Base-by-base conservation (phyloP, 2,329 filamentous ascomycete species). In the Acephala macrosclerotiorum region DNA sequence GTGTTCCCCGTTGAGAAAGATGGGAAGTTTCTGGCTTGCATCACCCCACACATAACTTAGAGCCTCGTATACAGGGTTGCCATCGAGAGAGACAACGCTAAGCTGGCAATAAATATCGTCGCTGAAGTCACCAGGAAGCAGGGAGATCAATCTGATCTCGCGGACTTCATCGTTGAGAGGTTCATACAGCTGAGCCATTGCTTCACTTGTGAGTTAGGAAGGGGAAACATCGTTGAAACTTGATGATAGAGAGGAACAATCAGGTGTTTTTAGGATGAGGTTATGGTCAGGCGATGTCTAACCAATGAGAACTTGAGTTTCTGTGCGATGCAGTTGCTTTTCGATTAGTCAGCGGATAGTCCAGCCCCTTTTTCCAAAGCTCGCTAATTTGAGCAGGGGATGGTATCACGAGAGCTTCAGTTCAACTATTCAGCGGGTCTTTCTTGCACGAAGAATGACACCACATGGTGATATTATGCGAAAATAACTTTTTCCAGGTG, bases 11-110 rank as follows among this genome's bases (percentile, higher is more conserved):
- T 51, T 51, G 5, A 51, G 3, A 3, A 22, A 3, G 5, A 51
- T 51, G n/a, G 45, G 14, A 9, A 2, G 18, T 20, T 6, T 22
- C n/a, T 22, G n/a, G 2, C 11, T 51, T 3, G 45, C 5, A 51
- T 51, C 45, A 22, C 45, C 45, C 45, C 45, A 51, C 14, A 22
- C 45, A n/a, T 51, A 51, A 22, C 14, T n/a, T 22, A 51, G 45
- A 22, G 45, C 45, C 25, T 51, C 45, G 18, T 22, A 51, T 6
- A 22, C 3, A 2, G 45, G 45, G 18, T 51, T 22, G 5, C 20
- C 45, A n/a, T 51, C 45, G 25, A 51, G 45, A 51, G n/a, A 22
- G 11, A 26, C 45, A 9, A 51, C 25, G n/a, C 25, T 26, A 3
- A 51, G n/a, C 25, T 51, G 45, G 25, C 45, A 51, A 22, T 51